Base-by-base conservation (phyloP, 2,329 filamentous ascomycete species). In the Neofusicoccum sp. region DNA sequence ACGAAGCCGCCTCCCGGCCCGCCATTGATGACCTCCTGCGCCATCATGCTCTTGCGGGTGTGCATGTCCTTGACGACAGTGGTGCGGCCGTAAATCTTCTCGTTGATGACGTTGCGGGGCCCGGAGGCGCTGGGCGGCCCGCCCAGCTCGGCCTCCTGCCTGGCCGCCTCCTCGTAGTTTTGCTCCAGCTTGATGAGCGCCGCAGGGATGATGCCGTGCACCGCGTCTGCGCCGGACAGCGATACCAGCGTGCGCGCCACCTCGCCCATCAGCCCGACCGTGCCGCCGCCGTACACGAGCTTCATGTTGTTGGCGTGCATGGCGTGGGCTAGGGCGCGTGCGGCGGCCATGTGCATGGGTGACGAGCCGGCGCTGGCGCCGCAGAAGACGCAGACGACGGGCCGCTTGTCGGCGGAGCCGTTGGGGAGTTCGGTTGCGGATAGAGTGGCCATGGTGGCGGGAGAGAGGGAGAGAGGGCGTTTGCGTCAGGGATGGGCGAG, bases 51-150 rank as follows among this genome's bases (percentile, higher is more conserved):
- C 81, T 99, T 99, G 65, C 95, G 86, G 43, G 91, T 93, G 78
- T 99, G 95, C 95, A 99, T 99, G 73, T 97, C 92, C 67, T 86
- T 83, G 30, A 98, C 95, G 7, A 97, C 86, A 0, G 92, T 97
- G 11, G 92, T 97, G 44, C 83, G 80, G 8, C 95, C 95, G 73
- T 91, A 99, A 4, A 86, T 75, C 4, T 77, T 69, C 71, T 86
- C 82, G 62, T 88, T 85, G 51, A 89, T 86, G 31, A 61, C 59
- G 9, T 66, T 68, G 68, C 82, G 69, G 73, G 65, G 71, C 67
- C 53, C 66, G 60, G 68, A 63, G 71, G 78, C 68, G 71, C 77
- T 65, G 3, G 76, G 72, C 12, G 30, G 8, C 9, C 6, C 41
- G 34, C 41, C 45, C 26, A 48, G 40, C 34, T 51, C 26, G 8